phyloP scores from a whole-genome alignment of 306 rosid species.

The Senna tora region DNA sequence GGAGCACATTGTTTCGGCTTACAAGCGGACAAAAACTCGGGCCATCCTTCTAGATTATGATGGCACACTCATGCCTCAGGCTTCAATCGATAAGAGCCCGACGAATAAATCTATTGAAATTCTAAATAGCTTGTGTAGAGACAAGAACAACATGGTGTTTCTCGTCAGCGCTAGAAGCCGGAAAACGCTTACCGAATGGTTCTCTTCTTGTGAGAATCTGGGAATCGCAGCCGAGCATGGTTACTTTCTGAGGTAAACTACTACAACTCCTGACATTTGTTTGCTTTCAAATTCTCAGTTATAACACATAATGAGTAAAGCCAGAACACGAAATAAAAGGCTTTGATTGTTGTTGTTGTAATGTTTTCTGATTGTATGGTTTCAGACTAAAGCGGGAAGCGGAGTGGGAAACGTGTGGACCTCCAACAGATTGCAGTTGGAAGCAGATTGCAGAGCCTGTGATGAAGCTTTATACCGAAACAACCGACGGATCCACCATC shows the following conservation, averaged over 20 bases:
- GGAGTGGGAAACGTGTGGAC: slow-evolving; percentile 68
- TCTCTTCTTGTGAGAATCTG: slow-evolving; percentile 65
- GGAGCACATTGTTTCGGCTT: slow-evolving; percentile 72
- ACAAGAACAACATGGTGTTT: slow-evolving; percentile 62
- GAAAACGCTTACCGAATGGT: slow-evolving; percentile 61
- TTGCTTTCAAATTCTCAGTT: too few species aligned
- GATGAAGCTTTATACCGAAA: slow-evolving; percentile 78
- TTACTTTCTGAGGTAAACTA: slow-evolving; percentile 59
- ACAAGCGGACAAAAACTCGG: slow-evolving; percentile 54
- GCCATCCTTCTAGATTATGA: slow-evolving; percentile 77
- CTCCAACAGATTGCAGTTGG: slow-evolving; percentile 64
- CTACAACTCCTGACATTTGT: not conserved
- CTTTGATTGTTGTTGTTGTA: slow-evolving; percentile 3
- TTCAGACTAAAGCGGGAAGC: slow-evolving; percentile 53
- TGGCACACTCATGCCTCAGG: slow-evolving; percentile 74
- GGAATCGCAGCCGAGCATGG: slow-evolving; percentile 82
- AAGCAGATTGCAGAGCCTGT: slow-evolving; percentile 79
- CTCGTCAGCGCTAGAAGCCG: slow-evolving; percentile 69
- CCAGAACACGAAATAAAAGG: too few species aligned
- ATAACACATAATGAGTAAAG: too few species aligned
- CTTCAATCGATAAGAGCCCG: slow-evolving; percentile 69
- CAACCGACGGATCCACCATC: slow-evolving; percentile 79
- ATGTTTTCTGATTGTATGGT: slow-evolving; percentile 34
- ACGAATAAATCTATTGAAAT: slow-evolving; percentile 47
- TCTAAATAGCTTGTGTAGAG: slow-evolving; percentile 55